A percentile compares a stretch with the other conserved stretches of the same genome.
These are phyloP conservation scores for Fusarium torulosum DNA, from an alignment of 2,329 filamentous ascomycete genomes.

Conservation along the genomic window DNA sequence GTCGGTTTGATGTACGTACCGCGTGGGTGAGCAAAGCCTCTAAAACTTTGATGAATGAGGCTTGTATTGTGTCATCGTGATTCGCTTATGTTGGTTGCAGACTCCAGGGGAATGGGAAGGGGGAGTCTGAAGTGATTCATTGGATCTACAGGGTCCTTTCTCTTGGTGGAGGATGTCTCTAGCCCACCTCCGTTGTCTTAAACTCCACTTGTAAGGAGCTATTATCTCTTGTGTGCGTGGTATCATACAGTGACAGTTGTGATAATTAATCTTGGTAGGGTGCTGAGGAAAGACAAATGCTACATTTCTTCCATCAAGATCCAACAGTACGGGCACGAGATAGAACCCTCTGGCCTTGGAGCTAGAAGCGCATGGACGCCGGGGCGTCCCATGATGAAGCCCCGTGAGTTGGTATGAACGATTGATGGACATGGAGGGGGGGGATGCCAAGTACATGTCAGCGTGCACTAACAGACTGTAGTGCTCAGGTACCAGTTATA, in stretches of 20 bases:
- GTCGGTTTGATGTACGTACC: slow-evolving; percentile 7
- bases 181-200: slow-evolving; percentile 33
- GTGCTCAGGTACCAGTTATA: slow-evolving; percentile 25
- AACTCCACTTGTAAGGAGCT: slow-evolving; percentile 30
- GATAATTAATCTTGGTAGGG: background rate
- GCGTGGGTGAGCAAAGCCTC: slow-evolving; percentile 13
- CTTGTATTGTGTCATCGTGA: slow-evolving; percentile 35
- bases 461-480: slow-evolving; percentile 23
- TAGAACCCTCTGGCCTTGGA: slow-evolving; percentile 6
- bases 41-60: slow-evolving; percentile 20
- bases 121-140: slow-evolving; percentile 29
- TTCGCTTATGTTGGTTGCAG: slow-evolving; percentile 23
- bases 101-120: slow-evolving; percentile 35
- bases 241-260: background rate
- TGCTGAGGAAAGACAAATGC: slow-evolving; percentile 8
- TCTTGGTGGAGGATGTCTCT: slow-evolving; percentile 34
- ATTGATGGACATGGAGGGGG: slow-evolving; percentile 8
- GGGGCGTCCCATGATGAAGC: slow-evolving; percentile 31
- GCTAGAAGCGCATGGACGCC: slow-evolving; percentile 23
- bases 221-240: slow-evolving; percentile 9
- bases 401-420: slow-evolving; percentile 27
- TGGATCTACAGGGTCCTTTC: slow-evolving; percentile 46
- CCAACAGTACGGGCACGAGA: slow-evolving; percentile 28
- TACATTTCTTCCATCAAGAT: slow-evolving; percentile 5
- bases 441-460: slow-evolving; percentile 1